Base-by-base conservation (phyloP, 805 yeast genomes). In the Spencermartinsiella europaea region DNA sequence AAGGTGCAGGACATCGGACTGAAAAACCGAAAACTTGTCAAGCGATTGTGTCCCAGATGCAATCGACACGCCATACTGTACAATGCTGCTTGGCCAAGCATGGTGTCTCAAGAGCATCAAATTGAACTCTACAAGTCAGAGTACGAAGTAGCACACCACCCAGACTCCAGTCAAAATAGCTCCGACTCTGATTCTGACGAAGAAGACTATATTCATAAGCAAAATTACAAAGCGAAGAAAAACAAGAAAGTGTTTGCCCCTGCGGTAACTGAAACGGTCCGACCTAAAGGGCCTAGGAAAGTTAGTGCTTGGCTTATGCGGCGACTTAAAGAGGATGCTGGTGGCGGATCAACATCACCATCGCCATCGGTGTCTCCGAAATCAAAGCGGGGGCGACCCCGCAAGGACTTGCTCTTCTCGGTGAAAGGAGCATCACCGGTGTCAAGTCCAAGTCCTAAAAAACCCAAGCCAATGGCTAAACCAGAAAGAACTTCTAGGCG, bases 61-160 rank as follows among this genome's bases (percentile, higher is more conserved):
- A 59, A 61, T 28, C 54, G 68, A 17, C 68, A 64, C 38, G 59
- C 60, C 3, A 48, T 50, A 1, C 36, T 64, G 5, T 63, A 61
- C 45, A 51, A 50, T 21, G 46, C 50, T 5, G 47, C 34, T 21
- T 64, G 68, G 68, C 68, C 68, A 12, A 38, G 52, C 17, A 35
- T 46, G 21, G 19, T 12, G 14, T n/a, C 21, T 2, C 44, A 50
- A 27, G 51, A 48, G n/a, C 39, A 33, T 10, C 25, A 14, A 20
- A 40, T 53, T 15, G 49, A 49, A 27, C 47, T 50, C 17, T 50
- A 50, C 21, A 15, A 47, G n/a, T 17, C 45, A 3, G 21, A 17
- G 21, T 21, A 5, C 27, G 20, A 38, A 10, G 10, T n/a, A 38
- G 17, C 40, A 10, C 34, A 16, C 2, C 27, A 40, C 27, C 21